Base-by-base conservation (phyloP, 352 stramenopile genomes). In the Phytophthora capsici region DNA sequence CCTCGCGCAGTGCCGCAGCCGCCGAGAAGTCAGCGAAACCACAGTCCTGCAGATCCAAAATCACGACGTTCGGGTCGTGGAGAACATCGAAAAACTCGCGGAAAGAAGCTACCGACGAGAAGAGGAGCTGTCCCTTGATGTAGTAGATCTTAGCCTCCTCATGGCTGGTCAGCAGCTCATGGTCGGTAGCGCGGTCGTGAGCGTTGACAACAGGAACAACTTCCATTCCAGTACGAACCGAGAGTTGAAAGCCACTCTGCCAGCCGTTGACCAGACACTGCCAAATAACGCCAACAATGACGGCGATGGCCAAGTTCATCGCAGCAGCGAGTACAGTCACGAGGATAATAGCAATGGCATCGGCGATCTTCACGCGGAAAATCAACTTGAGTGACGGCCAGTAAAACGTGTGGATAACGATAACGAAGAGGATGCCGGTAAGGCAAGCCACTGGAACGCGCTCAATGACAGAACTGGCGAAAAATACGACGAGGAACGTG, bases 321-420 rank as follows among this genome's bases (percentile, higher is more conserved):
- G 84, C 83, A 1, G 89, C 85, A 6, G 91, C 86, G 23, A 97
- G 78, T n/a, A 82, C 70, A 5, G 89, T 96, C 14, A 96, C 88
- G 17, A 97, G 61, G 26, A 97, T 55, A 58, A 97, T 95, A 3
- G 79, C 76, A 55, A 91, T 80, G 7, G 76, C 76, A 48, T 97
- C 89, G 20, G 78, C 73, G 26, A 86, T 45, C 46, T 84, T 84
- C 34, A 94, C 57, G 14, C 86, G 84, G 64, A 91, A 87, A 32
- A 96, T 60, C 22, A 96, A 80, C 38, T 78, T 79, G 41, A 97
- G 77, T 20, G 87, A 93, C 51, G 88, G 84, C 91, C 91, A 98
- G 61, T 96, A 90, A 70, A 98, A 97, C 26, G 89, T 98, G 69
- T 93, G 82, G n/a, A 82, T 72, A 57, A 91, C 84, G 30, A 98